These are phyloP conservation scores for Suillus subluteus DNA, from an alignment of 768 basidiomycete species.

Conservation along the genomic window DNA sequence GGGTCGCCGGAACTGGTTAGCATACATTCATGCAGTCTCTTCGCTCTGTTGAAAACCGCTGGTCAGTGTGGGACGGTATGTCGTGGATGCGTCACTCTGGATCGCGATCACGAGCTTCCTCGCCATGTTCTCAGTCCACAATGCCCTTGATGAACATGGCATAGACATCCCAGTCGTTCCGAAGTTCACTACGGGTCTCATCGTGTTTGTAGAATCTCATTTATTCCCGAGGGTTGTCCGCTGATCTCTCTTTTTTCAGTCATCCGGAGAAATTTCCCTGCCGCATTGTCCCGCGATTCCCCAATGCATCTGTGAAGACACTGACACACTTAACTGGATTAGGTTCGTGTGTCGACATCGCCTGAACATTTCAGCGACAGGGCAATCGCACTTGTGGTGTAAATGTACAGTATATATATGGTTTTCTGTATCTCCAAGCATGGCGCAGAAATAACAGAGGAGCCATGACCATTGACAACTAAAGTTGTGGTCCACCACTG, in stretches of 20 bases:
- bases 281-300: conserved; percentile 1
- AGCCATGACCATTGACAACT: no score
- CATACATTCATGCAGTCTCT: not conserved
- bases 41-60: not conserved
- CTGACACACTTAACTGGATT: not conserved
- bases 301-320: not conserved
- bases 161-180: not conserved
- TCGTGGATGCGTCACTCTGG: not conserved
- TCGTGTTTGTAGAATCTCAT: not conserved
- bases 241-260: not conserved
- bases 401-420: no score
- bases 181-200: not conserved
- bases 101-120: not conserved
- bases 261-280: not conserved
- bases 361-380: not conserved
- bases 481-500: no score
- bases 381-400: not conserved
- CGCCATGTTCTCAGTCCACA: not conserved
- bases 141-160: not conserved
- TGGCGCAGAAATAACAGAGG: no score
- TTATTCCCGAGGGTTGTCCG: not conserved
- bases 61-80: not conserved
- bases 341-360: not conserved
- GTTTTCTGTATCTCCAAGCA: no score
- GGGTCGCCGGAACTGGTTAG: not conserved